Conservation (phyloP, 1,139 yeast genomes). For the Magnusiomyces magnusii region DNA sequence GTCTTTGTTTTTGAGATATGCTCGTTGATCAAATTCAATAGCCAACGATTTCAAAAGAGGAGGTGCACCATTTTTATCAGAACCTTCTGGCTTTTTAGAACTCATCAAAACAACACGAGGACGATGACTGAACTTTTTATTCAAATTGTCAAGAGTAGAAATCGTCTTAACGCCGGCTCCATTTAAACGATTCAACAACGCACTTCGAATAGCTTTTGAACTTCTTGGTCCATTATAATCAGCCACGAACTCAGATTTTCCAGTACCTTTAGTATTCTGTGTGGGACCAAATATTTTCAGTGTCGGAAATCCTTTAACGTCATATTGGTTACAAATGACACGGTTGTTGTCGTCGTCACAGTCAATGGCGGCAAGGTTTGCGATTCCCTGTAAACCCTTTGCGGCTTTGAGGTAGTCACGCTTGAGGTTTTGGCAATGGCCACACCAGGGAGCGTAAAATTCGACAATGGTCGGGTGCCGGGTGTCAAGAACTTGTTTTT, state of each 20-base stretch:
- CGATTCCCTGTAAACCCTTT: conserved; percentile 48
- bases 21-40: conserved; percentile 45
- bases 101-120: conserved; percentile 25
- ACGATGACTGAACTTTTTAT: conserved; percentile 14
- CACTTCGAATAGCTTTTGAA: conserved; percentile 50
- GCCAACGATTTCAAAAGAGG: conserved; percentile 67
- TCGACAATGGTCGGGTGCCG: conserved; percentile 80
- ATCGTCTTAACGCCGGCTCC: conserved; percentile 10
- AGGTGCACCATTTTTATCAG: conserved; percentile 34
- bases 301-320: conserved; percentile 74
- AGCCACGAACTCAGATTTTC: conserved; percentile 43
- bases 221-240: conserved; percentile 63
- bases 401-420: conserved; percentile 65
- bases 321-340: conserved; percentile 58
- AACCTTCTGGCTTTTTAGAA: not conserved
- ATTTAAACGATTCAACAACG: conserved; percentile 7
- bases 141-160: conserved; percentile 9
- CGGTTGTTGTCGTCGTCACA: conserved; percentile 70
- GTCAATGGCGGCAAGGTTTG: conserved; percentile 76
- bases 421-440: conserved; percentile 64
- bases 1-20: conserved; percentile 17
- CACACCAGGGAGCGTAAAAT: conserved; percentile 98
- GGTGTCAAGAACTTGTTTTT: conserved; percentile 53
- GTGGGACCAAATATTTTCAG: conserved; percentile 64
- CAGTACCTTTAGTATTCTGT: conserved; percentile 15